Evolutionary conservation across 2,329 filamentous ascomycete genomes (phyloP).

Genomic region (Talaromyces funiculosus): DNA sequence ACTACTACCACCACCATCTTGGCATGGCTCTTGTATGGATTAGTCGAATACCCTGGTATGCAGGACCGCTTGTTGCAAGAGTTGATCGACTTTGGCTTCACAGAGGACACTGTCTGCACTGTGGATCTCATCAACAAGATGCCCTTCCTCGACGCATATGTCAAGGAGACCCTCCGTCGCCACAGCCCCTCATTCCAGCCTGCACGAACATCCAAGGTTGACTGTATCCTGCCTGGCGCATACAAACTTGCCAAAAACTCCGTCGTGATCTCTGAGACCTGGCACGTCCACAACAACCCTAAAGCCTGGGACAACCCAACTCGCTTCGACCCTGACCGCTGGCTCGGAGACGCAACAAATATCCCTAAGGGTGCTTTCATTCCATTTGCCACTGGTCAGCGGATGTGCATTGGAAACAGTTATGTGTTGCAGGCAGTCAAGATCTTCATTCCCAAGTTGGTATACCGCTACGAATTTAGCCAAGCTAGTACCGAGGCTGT

Average conservation of each 20-base stretch:
- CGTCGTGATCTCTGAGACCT: conserved; percentile 49
- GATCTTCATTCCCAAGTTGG: conserved; percentile 50
- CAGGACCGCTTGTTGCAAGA: conserved; percentile 56
- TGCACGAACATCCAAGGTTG: conserved; percentile 51
- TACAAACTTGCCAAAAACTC: conserved; percentile 51
- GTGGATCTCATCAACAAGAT: conserved; percentile 37
- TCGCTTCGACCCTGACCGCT: conserved; percentile 55
- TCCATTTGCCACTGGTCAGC: conserved; percentile 54
- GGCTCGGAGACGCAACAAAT: conserved; percentile 52
- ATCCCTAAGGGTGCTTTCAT: conserved; percentile 50
- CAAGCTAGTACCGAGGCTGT: conserved; percentile 48
- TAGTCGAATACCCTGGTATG: conserved; percentile 50
- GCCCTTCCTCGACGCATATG: conserved; percentile 47
- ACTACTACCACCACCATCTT: conserved; percentile 55
- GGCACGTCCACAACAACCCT: conserved; percentile 48
- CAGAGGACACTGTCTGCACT: conserved; percentile 42
- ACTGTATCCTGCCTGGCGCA: conserved; percentile 55
- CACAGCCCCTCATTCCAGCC: conserved; percentile 60
- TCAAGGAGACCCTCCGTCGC: conserved; percentile 57
- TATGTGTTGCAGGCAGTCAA: conserved; percentile 59
- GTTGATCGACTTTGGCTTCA: conserved; percentile 46
- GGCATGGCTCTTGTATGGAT: conserved; percentile 53
- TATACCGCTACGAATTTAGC: conserved; percentile 54
- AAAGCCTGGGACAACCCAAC: conserved; percentile 54
- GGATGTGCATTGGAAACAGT: conserved; percentile 61